A percentile compares a stretch with the other conserved stretches of the same genome.
Conservation (phyloP, 2,329 filamentous ascomycete genomes). For the Colletotrichum agaves region DNA sequence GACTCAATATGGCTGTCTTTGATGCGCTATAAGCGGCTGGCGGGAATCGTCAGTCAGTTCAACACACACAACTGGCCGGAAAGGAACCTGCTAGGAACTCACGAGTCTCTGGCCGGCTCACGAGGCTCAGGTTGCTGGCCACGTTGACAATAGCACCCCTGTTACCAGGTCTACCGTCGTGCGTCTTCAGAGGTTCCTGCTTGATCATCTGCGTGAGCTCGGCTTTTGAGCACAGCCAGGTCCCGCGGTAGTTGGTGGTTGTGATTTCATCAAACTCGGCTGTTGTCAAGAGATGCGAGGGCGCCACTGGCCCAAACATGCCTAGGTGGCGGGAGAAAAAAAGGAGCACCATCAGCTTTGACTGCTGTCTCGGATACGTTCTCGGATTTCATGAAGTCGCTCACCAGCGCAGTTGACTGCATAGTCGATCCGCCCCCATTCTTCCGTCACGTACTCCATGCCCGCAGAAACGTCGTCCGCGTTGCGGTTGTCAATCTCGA, state of each 20-base stretch:
- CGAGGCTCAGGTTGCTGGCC: constrained; percentile 55
- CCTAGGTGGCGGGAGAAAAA: too few species aligned
- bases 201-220: constrained; percentile 55
- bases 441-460: constrained; percentile 45
- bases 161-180: constrained; percentile 54
- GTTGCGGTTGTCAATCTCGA: constrained; percentile 49
- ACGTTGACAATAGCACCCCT: constrained; percentile 58
- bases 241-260: constrained; percentile 55
- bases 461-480: constrained; percentile 48
- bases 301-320: constrained; percentile 50
- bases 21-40: constrained; percentile 57
- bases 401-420: constrained; percentile 56
- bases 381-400: neutral
- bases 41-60: neutral
- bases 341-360: neutral
- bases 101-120: constrained; percentile 54
- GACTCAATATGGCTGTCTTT: constrained; percentile 56
- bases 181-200: constrained; percentile 54
- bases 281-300: constrained; percentile 47
- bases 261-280: constrained; percentile 56
- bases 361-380: neutral
- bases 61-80: neutral
- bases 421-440: constrained; percentile 57
- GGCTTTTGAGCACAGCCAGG: constrained; percentile 56
- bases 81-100: constrained; percentile 30